Percentiles rank a stretch among this genome's conserved stretches.
These are phyloP conservation scores for Epichloe gansuensis DNA, from an alignment of 2,329 filamentous ascomycete species.

Conservation along the genomic window DNA sequence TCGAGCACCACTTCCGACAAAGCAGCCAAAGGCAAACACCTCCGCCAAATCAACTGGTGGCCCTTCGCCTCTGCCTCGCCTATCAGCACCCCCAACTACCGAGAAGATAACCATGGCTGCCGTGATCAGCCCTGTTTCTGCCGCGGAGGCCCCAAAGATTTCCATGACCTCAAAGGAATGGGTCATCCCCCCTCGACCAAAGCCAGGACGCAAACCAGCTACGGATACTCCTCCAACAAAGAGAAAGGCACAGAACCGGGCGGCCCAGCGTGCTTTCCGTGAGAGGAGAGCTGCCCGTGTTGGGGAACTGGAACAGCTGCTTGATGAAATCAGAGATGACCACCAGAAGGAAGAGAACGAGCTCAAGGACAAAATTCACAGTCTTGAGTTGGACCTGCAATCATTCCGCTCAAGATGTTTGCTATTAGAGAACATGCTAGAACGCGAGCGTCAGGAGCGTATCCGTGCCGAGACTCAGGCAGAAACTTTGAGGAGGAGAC, in stretches of 20 bases:
- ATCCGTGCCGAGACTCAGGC: constrained; percentile 29
- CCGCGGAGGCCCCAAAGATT: constrained; percentile 31
- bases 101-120: constrained; percentile 37
- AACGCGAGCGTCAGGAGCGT: constrained; percentile 40
- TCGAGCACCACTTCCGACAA: constrained; percentile 13
- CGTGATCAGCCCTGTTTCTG: constrained; percentile 28
- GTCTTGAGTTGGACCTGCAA: constrained; percentile 53
- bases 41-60: constrained; percentile 17
- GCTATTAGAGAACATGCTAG: constrained; percentile 49
- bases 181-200: constrained; percentile 71
- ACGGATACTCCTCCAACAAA: constrained; percentile 88
- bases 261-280: constrained; percentile 80
- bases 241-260: constrained; percentile 86
- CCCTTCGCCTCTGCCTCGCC: constrained; percentile 14
- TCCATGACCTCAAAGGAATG: constrained; percentile 72
- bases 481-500: constrained; percentile 20
- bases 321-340: constrained; percentile 46
- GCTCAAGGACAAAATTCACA: constrained; percentile 41
- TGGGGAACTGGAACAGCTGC: constrained; percentile 56
- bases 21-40: constrained; percentile 7
- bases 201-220: constrained; percentile 85
- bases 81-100: constrained; percentile 21
- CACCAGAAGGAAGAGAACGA: constrained; percentile 45
- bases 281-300: constrained; percentile 78
- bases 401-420: constrained; percentile 50